Percentiles rank a stretch among this genome's conserved stretches.
phyloP scores from a whole-genome alignment of 2,329 filamentous ascomycete species.

The Colletotrichum tropicicola region DNA sequence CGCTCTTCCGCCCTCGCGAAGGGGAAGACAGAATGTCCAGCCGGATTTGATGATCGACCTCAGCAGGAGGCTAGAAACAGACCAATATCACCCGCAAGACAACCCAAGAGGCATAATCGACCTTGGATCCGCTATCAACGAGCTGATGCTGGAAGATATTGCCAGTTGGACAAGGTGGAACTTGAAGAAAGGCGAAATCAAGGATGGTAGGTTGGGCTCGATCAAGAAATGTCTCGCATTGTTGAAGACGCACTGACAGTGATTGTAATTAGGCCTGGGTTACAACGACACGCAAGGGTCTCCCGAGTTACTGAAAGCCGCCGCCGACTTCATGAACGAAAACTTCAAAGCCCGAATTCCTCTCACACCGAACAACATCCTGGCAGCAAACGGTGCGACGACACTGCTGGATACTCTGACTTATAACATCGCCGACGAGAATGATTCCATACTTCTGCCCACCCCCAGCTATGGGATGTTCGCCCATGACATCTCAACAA shows the following conservation, averaged over 20 bases:
- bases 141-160: constrained; percentile 16
- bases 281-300: neutral
- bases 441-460: constrained; percentile 6
- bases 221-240: no score
- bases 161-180: constrained; percentile 3
- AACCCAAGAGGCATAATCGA: constrained; percentile 19
- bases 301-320: neutral
- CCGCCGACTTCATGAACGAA: constrained; percentile 12
- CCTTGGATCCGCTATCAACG: constrained; percentile 12
- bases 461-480: constrained; percentile 1
- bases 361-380: neutral
- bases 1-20: neutral
- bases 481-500: neutral
- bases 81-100: neutral
- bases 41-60: neutral
- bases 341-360: constrained; percentile 12
- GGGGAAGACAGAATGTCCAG: neutral
- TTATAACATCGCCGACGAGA: neutral
- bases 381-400: neutral
- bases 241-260: neutral
- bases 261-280: neutral
- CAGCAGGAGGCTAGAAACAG: neutral
- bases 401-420: neutral
- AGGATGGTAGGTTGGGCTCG: neutral
- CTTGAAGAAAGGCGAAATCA: constrained; percentile 1